A percentile compares a stretch with the other conserved stretches of the same genome.
These are phyloP conservation scores for Dryas drummondii DNA, from an alignment of 306 rosid species.

Conservation along the genomic window DNA sequence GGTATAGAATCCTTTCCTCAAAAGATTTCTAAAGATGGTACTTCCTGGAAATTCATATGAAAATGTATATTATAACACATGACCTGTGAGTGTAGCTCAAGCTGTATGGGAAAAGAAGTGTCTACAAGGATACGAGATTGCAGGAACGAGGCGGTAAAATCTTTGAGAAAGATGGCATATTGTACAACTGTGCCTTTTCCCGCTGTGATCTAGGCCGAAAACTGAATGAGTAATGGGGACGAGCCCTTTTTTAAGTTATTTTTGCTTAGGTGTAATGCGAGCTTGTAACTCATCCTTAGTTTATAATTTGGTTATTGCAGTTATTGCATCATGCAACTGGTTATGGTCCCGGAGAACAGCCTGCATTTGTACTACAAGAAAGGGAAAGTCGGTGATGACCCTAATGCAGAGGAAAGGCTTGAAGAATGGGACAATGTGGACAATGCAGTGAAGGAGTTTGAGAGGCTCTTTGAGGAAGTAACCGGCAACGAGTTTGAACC, in stretches of 20 bases:
- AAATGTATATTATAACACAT: not conserved
- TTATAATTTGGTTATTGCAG: slow-evolving; percentile 43
- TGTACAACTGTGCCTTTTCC: slow-evolving; percentile 81
- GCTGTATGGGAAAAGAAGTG: slow-evolving; percentile 81
- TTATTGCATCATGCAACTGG: slow-evolving; percentile 70
- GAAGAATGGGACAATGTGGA: slow-evolving; percentile 54
- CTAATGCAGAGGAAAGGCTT: slow-evolving; percentile 68
- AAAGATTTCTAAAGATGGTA: not conserved
- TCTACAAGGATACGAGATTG: slow-evolving; percentile 66
- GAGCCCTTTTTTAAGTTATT: not conserved
- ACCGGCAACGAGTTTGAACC: slow-evolving; percentile 77
- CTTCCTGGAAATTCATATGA: not conserved
- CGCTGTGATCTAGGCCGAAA: slow-evolving; percentile 68
- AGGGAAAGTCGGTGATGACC: slow-evolving; percentile 76
- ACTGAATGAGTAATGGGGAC: slow-evolving; percentile 62
- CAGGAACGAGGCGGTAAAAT: slow-evolving; percentile 68
- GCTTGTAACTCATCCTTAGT: not conserved
- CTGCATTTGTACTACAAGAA: slow-evolving; percentile 69
- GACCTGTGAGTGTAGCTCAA: slow-evolving; percentile 55
- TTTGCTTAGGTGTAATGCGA: not conserved
- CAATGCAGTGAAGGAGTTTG: slow-evolving; percentile 61
- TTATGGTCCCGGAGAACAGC: slow-evolving; percentile 51
- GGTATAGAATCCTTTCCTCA: slow-evolving; percentile 35
- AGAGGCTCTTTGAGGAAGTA: slow-evolving; percentile 66
- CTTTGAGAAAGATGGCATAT: slow-evolving; percentile 59